A percentile compares a stretch with the other conserved stretches of the same genome.
Evolutionary conservation across 140 eudicot genomes (phyloP).

Genomic region (Flaveria floridana): DNA sequence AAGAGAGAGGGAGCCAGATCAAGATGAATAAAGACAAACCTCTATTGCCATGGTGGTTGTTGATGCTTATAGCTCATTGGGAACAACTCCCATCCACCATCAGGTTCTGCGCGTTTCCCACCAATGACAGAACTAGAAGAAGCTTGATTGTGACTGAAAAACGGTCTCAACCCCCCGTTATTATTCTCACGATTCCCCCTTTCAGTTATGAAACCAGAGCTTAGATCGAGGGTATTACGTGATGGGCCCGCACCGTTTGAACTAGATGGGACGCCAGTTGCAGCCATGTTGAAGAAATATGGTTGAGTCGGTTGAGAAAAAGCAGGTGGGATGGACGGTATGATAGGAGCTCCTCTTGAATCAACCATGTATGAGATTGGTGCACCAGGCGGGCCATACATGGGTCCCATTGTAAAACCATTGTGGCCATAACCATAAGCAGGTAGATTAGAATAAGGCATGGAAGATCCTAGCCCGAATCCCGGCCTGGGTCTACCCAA

Average conservation of each 20-base stretch:
- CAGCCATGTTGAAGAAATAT: constrained; percentile 52
- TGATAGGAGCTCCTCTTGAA: constrained; percentile 45
- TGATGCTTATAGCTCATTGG: constrained; percentile 55
- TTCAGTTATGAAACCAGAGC: constrained; percentile 50
- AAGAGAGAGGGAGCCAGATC: constrained; percentile 26
- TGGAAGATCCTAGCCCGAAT: constrained; percentile 46
- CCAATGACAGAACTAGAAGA: constrained; percentile 54
- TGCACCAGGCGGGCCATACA: constrained; percentile 36
- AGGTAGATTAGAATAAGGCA: constrained; percentile 34
- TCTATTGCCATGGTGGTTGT: constrained; percentile 68
- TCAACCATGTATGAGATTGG: constrained; percentile 64
- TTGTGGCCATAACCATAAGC: constrained; percentile 49
- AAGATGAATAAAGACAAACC: constrained; percentile 30
- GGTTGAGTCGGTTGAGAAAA: constrained; percentile 48
- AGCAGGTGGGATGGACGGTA: constrained; percentile 44
- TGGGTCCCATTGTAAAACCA: constrained; percentile 43
- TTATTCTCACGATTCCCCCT: constrained; percentile 54
- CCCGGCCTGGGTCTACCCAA: constrained; percentile 44
- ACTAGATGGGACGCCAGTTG: constrained; percentile 38
- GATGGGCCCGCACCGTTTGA: constrained; percentile 55
- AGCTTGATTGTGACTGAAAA: constrained; percentile 43
- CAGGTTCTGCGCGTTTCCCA: constrained; percentile 81
- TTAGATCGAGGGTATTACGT: constrained; percentile 48
- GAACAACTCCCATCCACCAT: constrained; percentile 63
- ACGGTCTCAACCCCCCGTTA: constrained; percentile 48